Base-by-base conservation (phyloP, 176 grass and related monocot genomes). In the Olyra latifolia region DNA sequence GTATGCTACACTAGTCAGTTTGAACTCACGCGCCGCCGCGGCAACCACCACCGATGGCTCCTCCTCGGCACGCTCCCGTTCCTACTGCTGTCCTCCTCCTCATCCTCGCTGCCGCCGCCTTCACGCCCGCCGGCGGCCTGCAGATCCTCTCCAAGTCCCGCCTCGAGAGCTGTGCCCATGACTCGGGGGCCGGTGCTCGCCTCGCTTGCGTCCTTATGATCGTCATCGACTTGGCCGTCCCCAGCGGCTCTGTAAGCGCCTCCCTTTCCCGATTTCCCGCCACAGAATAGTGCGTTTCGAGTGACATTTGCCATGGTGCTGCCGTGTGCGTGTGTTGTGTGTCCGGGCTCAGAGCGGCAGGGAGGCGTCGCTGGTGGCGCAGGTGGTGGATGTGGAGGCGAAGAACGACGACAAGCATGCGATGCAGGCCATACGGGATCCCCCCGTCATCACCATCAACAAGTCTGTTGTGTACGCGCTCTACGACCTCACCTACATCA, bases 131-230 rank as follows among this genome's bases (percentile, higher is more conserved):
- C 2, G 50, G 3, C 12, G 74, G 74, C 28, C 22, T 83, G 59
- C 90, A 98, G 70, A 63, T 98, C 72, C 90, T 98, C 42, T 84
- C 90, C 62, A 99, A 95, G 62, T 99, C 90, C 77, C 66, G 72
- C 22, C 10, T 95, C 19, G 79, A 93, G 86, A 43, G 71, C 2
- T 95, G 92, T 67, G 14, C 5, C 61, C 66, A 4, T 42, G 75
- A 63, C 77, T 95, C 88, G 20, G 88, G 44, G 17, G 63, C 75
- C 47, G 74, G 35, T 55, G 79, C 65, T 28, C 60, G 57, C 59
- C 86, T 98, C 52, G 14, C 71, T 66, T 98, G 96, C 74, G 71
- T 65, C 10, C 79, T 41, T 0, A 99, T 95, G 86, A 19, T 99
- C 47, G 90, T 95, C 61, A 19, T 99, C 81, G 46, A 95, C 78